Base-by-base conservation (phyloP, 768 basidiomycete genomes). In the Collybia mongolica region DNA sequence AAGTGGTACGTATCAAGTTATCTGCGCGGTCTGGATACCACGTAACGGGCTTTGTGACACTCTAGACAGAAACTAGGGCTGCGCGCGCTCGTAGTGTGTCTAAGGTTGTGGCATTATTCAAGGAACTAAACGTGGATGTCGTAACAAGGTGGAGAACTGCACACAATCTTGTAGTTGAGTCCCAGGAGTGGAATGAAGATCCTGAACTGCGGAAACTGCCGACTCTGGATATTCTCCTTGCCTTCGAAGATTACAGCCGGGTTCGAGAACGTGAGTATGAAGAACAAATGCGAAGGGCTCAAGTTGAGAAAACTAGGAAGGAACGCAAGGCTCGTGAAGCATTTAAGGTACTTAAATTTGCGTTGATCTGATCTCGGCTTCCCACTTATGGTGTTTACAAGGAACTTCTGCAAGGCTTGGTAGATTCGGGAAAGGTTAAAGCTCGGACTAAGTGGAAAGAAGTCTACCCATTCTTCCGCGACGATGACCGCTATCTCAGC, bases 211-310 rank as follows among this genome's bases (percentile, higher is more conserved):
- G 82, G 54, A 84, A 80, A 60, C 76, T 98, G 37, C 96, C 96
- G 9, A 88, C 88, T 1, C 76, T 98, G 32, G 97, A 98, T 62
- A 89, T 98, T 51, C 76, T 99, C 19, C 80, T 90, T 32, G 90
- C 93, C 0, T 98, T 94, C 58, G 97, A 99, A 65, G 93, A 95
- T 64, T 95, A 95, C 63, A 89, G 91, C 52, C 83, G 88, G 49
- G 84, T 93, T 14, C 81, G 91, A 28, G 93, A 98, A 68, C 80
- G 90, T 46, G 94, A 96, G 63, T 91, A 92, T 55, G 93, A 96
- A 51, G 92, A 95, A 56, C 85, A 91, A 61, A 84, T 84, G 72
- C 77, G 90, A 20, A 79, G 87, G 52, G 69, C 80, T 4, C 86
- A 91, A 54, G 88, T 93, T 9, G 90, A 94, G 61, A 90, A 90